A percentile compares a stretch with the other conserved stretches of the same genome.
These are phyloP conservation scores for Mycosphaerella arachidis DNA, from an alignment of 2,329 filamentous ascomycete species.

Conservation along the genomic window DNA sequence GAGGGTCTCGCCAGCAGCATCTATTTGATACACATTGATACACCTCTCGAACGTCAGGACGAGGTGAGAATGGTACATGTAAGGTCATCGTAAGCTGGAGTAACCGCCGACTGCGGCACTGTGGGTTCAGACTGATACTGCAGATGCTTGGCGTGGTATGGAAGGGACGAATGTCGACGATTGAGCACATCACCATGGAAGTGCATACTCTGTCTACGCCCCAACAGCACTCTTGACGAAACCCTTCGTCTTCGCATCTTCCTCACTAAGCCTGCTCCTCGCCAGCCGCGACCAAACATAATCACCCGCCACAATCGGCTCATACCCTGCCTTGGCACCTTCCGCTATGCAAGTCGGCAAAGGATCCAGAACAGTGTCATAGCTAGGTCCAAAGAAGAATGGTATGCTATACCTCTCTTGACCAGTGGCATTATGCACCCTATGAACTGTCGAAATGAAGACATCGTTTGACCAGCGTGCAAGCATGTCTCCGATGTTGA, in stretches of 20 bases:
- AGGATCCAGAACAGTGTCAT: slow-evolving; percentile 29
- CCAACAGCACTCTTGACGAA: not conserved
- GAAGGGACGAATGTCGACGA: not conserved
- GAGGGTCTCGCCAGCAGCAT: not conserved
- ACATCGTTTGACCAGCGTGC: slow-evolving; percentile 44
- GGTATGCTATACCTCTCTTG: slow-evolving; percentile 43
- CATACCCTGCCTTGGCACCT: slow-evolving; percentile 14
- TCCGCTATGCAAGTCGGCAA: slow-evolving; percentile 19
- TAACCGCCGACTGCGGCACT: not conserved
- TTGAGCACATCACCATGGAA: not conserved
- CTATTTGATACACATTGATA: not conserved
- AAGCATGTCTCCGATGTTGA: slow-evolving; percentile 51
- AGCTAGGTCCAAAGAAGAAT: slow-evolving; percentile 45
- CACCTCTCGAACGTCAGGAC: not conserved
- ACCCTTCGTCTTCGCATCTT: slow-evolving; percentile 14
- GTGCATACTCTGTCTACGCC: not conserved
- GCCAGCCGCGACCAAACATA: slow-evolving; percentile 23
- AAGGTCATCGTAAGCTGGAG: not conserved
- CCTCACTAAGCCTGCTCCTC: slow-evolving; percentile 17
- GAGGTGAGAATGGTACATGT: too few species aligned
- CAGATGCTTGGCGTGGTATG: not conserved
- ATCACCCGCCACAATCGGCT: slow-evolving; percentile 23
- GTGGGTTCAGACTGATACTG: not conserved
- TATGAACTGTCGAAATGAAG: slow-evolving; percentile 44
- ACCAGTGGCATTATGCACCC: slow-evolving; percentile 42